A percentile compares a stretch with the other conserved stretches of the same genome.
Conservation (phyloP, 495 filamentous ascomycete genomes). For the Aspergillus haitiensis region DNA sequence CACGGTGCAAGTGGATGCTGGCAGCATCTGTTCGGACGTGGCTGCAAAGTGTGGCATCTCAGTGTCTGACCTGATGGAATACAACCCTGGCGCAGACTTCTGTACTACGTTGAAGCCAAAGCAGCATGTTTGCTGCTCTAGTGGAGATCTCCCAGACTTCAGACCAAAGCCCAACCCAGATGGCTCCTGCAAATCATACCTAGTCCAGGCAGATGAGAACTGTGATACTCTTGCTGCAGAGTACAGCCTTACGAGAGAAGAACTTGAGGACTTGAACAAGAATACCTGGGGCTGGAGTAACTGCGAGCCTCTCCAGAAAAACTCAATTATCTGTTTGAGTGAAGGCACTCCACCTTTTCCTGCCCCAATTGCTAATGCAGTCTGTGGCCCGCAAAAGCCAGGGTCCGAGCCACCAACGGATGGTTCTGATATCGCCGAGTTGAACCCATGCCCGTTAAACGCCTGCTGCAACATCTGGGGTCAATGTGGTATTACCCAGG, state of each 20-base stretch:
- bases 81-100: conserved; percentile 36
- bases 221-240: conserved; percentile 16
- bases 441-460: conserved; percentile 36
- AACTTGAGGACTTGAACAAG: conserved; percentile 43
- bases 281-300: conserved; percentile 33
- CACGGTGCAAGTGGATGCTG: neutral
- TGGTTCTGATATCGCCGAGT: conserved; percentile 22
- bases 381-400: conserved; percentile 48
- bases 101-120: conserved; percentile 35
- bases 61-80: conserved; percentile 35
- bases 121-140: conserved; percentile 51
- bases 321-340: conserved; percentile 48
- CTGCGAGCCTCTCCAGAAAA: conserved; percentile 16
- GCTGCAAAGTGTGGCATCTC: conserved; percentile 10
- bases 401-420: conserved; percentile 31
- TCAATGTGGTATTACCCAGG: conserved; percentile 45
- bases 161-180: conserved; percentile 41
- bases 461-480: conserved; percentile 34
- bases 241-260: conserved; percentile 5
- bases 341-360: conserved; percentile 49
- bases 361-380: conserved; percentile 30
- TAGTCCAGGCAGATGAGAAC: conserved; percentile 32
- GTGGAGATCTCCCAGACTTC: conserved; percentile 42
- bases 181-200: conserved; percentile 43
- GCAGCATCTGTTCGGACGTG: neutral